phyloP scores from a whole-genome alignment of 2,329 filamentous ascomycete species.

The Tolypocladium ovalisporum region DNA sequence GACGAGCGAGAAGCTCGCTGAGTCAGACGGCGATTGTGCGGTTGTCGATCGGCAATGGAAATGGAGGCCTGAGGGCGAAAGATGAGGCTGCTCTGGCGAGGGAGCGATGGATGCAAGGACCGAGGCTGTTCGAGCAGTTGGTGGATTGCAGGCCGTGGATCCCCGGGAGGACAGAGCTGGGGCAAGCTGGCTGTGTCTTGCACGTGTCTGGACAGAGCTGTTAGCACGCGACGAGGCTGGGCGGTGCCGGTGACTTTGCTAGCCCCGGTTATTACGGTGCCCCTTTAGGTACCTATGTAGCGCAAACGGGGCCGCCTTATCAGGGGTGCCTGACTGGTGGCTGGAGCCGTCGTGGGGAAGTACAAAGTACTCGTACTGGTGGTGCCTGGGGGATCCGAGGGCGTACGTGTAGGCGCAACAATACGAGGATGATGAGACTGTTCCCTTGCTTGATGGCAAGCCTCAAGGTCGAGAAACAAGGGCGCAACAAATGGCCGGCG shows the following conservation, averaged over 20 bases:
- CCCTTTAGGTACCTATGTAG: not conserved
- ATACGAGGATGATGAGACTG: not conserved
- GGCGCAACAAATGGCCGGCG: not conserved
- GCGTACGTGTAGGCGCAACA: not conserved
- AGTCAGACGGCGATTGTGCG: not conserved
- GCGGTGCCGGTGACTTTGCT: not conserved
- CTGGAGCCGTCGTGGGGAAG: not conserved
- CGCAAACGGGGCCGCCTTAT: not conserved
- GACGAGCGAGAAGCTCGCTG: constrained; percentile 1
- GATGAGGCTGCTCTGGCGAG: constrained; percentile 5
- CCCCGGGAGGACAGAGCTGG: constrained; percentile 1
- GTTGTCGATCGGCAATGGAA: constrained; percentile 1
- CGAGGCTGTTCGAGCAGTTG: constrained; percentile 3
- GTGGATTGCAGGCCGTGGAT: constrained; percentile 1
- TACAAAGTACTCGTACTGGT: not conserved
- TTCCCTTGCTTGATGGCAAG: not conserved
- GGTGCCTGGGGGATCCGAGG: too few species aligned
- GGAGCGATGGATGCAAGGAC: constrained; percentile 4
- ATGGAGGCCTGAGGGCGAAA: not conserved
- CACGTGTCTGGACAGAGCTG: not conserved
- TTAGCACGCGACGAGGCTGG: not conserved
- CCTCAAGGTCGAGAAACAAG: not conserved
- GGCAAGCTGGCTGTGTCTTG: not conserved
- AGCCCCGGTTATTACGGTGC: not conserved
- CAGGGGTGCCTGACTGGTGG: not conserved